Evolutionary conservation across 2,329 filamentous ascomycete genomes (phyloP), one percentile per base, ranked within the genome.

Genomic region (Pseudocercospora macadamiae): DNA sequence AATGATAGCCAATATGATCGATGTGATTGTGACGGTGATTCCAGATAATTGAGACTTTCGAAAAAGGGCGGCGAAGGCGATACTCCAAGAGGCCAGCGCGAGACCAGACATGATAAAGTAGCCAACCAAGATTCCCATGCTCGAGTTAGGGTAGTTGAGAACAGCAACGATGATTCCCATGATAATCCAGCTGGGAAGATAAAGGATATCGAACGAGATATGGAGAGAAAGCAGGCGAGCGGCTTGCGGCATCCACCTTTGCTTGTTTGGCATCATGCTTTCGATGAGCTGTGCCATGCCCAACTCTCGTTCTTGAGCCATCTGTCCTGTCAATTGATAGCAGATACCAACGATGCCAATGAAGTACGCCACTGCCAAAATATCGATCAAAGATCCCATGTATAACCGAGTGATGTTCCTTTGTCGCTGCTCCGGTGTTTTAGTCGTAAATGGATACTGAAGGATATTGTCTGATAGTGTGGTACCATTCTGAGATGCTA

Each of bases 231-330:
- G 71, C 12, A 96, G 81, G n/a, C 93, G 83, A 1, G 89, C 88
- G 19, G 86, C 84, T 75, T 93, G 90, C 8, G 89, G 86, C 68
- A 91, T 82, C 90, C 91, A 96, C 42, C 84, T 79, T 49, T 82
- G 82, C 55, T 82, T 82, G 55, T 90, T 90, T 0, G 90, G 89
- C 81, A 95, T 93, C 91, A 96, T 96, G 55, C 91, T 89, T 74
- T 97, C 93, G 42, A 97, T 86, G 25, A 97, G 80, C 63, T 92
- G 90, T 3, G 90, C 90, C 83, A 96, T 95, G 58, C 92, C 93
- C 14, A 86, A 80, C 77, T 97, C 93, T 56, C 93, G 82, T 75
- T 97, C 93, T 1, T 87, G 86, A 6, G 93, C 92, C 72, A 96
- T 88, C 67, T 93, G 86, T 7, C 93, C 93, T 0, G 91, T 90